Evolutionary conservation across 2,329 filamentous ascomycete species (phyloP), one percentile per base, ranked within the genome.

Genomic region (Phaeosphaeriaceae sp.): DNA sequence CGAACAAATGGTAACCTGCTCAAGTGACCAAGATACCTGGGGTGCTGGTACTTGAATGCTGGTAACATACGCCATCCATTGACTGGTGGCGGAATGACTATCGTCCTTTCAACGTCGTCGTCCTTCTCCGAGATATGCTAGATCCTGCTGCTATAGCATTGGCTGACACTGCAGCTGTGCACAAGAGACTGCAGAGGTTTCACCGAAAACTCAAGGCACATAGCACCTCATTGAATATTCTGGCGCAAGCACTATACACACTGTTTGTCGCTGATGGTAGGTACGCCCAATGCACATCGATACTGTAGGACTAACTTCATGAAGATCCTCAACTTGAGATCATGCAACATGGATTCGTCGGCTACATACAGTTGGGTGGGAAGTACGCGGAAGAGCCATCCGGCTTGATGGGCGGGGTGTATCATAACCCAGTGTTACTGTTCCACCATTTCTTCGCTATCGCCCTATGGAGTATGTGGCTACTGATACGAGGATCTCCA

Each of bases 11-110:
- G 96, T 22, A 80, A 97, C 0, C 92, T 93, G 0, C 83, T 15
- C 40, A 20, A 6, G 15, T 15, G 6, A 89, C 90, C 73, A 84
- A 82, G 46, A 84, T 85, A 15, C 86, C 88, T 1, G 91, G 91
- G 2, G 80, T 96, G 61, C 83, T 96, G 46, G 81, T 97, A 27
- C 84, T 97, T 7, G 94, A 94, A 98, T 75, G 93, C 94, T 15
- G 88, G 96, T 83, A 98, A 98, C 81, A 97, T 97, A 93, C 90
- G 94, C 19, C 94, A 98, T 79, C 94, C 94, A 2, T 84, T 98
- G n/a, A 97, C 94, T 0, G 94, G 94, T 50, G 93, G 93, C 63
- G 94, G 94, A 66, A 98, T 98, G 94, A 97, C 93, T 0, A 93
- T 97, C 1, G 94, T n/a, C n/a, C 92, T 1, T 89, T 98, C 76